phyloP scores from a whole-genome alignment of 805 yeast genomes.

The Candida glaebosa region DNA sequence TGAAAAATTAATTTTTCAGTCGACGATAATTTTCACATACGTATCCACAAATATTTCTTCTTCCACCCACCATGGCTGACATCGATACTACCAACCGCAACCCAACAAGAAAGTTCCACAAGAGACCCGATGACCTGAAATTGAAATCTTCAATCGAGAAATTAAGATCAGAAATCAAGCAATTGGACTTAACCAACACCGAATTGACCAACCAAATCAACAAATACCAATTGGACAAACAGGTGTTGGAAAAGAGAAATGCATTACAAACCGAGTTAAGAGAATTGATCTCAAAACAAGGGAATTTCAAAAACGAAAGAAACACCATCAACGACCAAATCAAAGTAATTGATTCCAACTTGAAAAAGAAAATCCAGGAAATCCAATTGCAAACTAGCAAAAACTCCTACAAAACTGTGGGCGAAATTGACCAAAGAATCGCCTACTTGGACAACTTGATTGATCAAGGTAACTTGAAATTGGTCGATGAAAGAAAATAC shows the following conservation, averaged over 20 bases:
- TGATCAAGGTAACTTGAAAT: constrained; percentile 72
- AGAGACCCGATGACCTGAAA: constrained; percentile 69
- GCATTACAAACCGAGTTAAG: constrained; percentile 34
- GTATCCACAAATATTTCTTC: not conserved
- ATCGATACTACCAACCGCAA: constrained; percentile 15
- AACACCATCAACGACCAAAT: constrained; percentile 64
- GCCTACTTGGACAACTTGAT: constrained; percentile 66
- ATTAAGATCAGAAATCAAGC: constrained; percentile 59
- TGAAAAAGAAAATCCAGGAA: constrained; percentile 75
- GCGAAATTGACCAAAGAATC: constrained; percentile 68
- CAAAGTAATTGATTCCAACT: constrained; percentile 60
- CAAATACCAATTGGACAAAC: constrained; percentile 30
- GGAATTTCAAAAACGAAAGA: constrained; percentile 45
- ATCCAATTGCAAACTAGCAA: constrained; percentile 70
- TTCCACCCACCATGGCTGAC: constrained; percentile 5
- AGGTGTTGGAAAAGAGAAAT: constrained; percentile 27
- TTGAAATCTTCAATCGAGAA: constrained; percentile 57
- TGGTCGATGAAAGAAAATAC: constrained; percentile 85
- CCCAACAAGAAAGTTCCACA: constrained; percentile 49
- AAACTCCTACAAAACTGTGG: constrained; percentile 61
- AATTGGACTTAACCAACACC: constrained; percentile 52
- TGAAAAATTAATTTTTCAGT: not conserved
- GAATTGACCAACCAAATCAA: constrained; percentile 55
- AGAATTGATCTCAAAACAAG: constrained; percentile 44
- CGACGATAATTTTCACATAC: not conserved